Conservation (phyloP, 495 filamentous ascomycete species). For the Penicillium steckii region DNA sequence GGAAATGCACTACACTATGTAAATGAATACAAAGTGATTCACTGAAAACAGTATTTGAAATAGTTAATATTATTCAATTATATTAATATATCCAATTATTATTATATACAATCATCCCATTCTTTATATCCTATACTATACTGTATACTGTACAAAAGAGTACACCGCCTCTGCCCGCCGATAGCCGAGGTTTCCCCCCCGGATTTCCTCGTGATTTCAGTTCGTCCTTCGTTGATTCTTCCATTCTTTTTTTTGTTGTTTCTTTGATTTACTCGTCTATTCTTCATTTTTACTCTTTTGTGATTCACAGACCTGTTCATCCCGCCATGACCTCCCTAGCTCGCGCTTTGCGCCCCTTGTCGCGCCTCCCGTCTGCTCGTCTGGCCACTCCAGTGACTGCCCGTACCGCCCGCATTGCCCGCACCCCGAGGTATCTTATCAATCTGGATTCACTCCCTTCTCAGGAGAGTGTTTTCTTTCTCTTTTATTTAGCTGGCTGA, state of each 20-base stretch:
- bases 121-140: too few relatives aligned
- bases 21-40: too few relatives aligned
- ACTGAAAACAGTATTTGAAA: too few relatives aligned
- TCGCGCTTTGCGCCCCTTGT: conserved; percentile 65
- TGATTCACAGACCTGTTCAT: background rate
- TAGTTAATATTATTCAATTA: background rate
- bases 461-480: too few relatives aligned
- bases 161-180: conserved; percentile 21
- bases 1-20: too few relatives aligned
- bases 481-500: too few relatives aligned
- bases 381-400: conserved; percentile 17
- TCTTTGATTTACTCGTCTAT: background rate
- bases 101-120: too few relatives aligned
- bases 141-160: conserved; percentile 17
- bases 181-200: conserved; percentile 36
- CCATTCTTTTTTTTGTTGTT: background rate
- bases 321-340: conserved; percentile 66
- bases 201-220: conserved; percentile 31
- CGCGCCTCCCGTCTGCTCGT: conserved; percentile 51
- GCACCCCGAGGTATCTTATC: conserved; percentile 46
- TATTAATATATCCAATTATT: background rate
- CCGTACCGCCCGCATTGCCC: conserved; percentile 17
- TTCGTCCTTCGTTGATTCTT: background rate
- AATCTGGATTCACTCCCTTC: too few relatives aligned
- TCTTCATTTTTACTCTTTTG: background rate